Conservation (phyloP, 2,329 filamentous ascomycete species). For the Penicillium sp. region DNA sequence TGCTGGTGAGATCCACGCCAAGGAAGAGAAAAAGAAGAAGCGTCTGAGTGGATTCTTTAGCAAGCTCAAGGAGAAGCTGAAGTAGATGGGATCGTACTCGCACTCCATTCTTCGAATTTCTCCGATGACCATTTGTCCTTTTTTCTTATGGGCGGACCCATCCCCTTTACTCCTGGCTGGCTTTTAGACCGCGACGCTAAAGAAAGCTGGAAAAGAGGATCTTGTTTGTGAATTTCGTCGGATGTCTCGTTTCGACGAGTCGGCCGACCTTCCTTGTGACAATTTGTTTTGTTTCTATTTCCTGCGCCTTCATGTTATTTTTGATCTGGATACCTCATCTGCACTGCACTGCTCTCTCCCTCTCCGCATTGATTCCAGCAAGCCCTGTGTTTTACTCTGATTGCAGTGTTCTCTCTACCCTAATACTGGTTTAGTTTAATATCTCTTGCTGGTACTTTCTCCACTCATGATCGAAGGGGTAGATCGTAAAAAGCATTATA, state of each 20-base stretch:
- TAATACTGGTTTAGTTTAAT: slow-evolving; percentile 29
- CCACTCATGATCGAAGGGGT: background rate
- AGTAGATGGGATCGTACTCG: slow-evolving; percentile 34
- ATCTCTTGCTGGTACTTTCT: slow-evolving; percentile 2
- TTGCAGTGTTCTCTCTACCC: slow-evolving; percentile 14
- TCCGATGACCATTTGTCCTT: background rate
- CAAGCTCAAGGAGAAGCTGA: slow-evolving; percentile 61
- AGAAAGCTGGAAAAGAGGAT: slow-evolving; percentile 5
- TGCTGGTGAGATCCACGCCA: slow-evolving; percentile 36
- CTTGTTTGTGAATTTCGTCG: slow-evolving; percentile 9
- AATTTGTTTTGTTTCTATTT: slow-evolving; percentile 4
- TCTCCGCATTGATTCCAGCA: slow-evolving; percentile 32
- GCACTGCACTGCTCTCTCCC: slow-evolving; percentile 23
- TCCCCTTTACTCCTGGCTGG: slow-evolving; percentile 4
- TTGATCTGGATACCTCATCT: slow-evolving; percentile 37
- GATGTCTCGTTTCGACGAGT: slow-evolving; percentile 8
- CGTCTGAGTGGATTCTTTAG: slow-evolving; percentile 67
- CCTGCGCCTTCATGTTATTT: slow-evolving; percentile 22
- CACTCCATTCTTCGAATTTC: background rate
- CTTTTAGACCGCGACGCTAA: slow-evolving; percentile 5
- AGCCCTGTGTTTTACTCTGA: slow-evolving; percentile 16
- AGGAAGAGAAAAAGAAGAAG: slow-evolving; percentile 68
- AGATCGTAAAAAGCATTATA: too few relatives aligned
- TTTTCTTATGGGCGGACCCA: background rate
- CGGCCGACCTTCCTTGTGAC: background rate